Evolutionary conservation across 768 basidiomycete species (phyloP), one percentile per base, ranked within the genome.

Genomic region (Leucocoprinus birnbaumii): DNA sequence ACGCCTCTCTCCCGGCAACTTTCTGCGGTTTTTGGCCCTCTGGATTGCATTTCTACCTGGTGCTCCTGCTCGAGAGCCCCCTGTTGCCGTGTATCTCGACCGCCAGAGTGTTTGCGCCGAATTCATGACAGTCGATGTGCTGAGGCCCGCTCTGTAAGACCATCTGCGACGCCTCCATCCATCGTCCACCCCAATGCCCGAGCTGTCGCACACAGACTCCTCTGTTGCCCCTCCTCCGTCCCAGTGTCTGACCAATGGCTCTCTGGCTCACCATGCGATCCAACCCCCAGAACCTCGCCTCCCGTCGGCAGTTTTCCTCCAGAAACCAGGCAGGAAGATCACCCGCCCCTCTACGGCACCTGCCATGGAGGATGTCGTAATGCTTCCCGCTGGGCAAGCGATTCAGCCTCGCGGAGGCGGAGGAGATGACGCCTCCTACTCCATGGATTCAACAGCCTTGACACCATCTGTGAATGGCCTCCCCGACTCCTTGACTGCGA

Each of bases 381-480:
- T 80, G 24, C 65, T 83, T 25, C 80, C 82, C 35, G 75, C 77
- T 13, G 58, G 64, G 25, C 65, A 69, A 7, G 57, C 68, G 16
- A 25, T 56, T 40, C 60, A 56, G 43, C 22, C 31, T 10, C 41
- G 27, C 26, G 24, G 38, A 43, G 26, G 19, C 42, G 22, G 19
- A 19, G 37, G 14, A 22, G 35, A 43, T 43, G 47, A 55, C 18
- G 27, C 34, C 26, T 13, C 41, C 11, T 25, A 21, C 26, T n/a
- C n/a, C 18, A 16, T 18, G 18, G 48, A 43, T 16, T 14, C 10
- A 2, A 21, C 11, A 11, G 31, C 7, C 37, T 35, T 14, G 42
- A 26, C 54, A 24, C 9, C 48, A 48, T 7, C 21, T 22, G 8
- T 19, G 19, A 43, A 18, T 48, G 22, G 27, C 25, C 19, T 49